A percentile compares a stretch with the other conserved stretches of the same genome.
phyloP scores from a whole-genome alignment of 805 yeast species.

The Cyberlindnera samutprakarnensis region DNA sequence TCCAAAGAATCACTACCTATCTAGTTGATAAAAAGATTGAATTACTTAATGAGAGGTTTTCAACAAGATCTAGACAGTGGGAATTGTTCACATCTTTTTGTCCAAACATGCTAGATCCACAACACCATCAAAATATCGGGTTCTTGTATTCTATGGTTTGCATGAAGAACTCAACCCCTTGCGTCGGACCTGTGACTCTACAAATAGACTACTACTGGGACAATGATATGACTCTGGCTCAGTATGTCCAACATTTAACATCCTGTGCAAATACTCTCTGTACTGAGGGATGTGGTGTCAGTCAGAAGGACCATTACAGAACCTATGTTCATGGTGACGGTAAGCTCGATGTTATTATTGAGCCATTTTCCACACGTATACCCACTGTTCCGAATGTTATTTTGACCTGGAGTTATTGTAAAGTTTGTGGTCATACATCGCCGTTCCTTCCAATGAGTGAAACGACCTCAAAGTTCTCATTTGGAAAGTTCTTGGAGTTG shows the following conservation, averaged over 20 bases:
- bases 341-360: slow-evolving; percentile 70
- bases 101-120: slow-evolving; percentile 58
- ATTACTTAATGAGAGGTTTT: slow-evolving; percentile 24
- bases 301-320: slow-evolving; percentile 66
- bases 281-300: slow-evolving; percentile 74
- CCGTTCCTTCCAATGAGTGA: slow-evolving; percentile 81
- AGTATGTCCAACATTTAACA: slow-evolving; percentile 74
- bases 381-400: slow-evolving; percentile 62
- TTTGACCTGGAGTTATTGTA: slow-evolving; percentile 89
- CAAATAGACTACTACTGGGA: slow-evolving; percentile 86
- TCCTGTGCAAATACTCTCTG: slow-evolving; percentile 61
- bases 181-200: slow-evolving; percentile 83
- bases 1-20: slow-evolving; percentile 24
- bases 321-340: slow-evolving; percentile 87
- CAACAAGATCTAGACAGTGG: slow-evolving; percentile 50
- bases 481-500: slow-evolving; percentile 88
- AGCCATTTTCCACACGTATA: slow-evolving; percentile 45
- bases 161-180: slow-evolving; percentile 79
- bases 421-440: slow-evolving; percentile 63
- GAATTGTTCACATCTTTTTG: slow-evolving; percentile 46
- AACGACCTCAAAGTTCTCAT: slow-evolving; percentile 81
- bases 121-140: slow-evolving; percentile 70
- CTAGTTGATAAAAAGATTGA: slow-evolving; percentile 25
- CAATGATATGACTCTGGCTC: slow-evolving; percentile 84
- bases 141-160: slow-evolving; percentile 79